A percentile compares a stretch with the other conserved stretches of the same genome.
These are phyloP conservation scores for Mycena belliarum DNA, from an alignment of 768 basidiomycete genomes.

Conservation along the genomic window DNA sequence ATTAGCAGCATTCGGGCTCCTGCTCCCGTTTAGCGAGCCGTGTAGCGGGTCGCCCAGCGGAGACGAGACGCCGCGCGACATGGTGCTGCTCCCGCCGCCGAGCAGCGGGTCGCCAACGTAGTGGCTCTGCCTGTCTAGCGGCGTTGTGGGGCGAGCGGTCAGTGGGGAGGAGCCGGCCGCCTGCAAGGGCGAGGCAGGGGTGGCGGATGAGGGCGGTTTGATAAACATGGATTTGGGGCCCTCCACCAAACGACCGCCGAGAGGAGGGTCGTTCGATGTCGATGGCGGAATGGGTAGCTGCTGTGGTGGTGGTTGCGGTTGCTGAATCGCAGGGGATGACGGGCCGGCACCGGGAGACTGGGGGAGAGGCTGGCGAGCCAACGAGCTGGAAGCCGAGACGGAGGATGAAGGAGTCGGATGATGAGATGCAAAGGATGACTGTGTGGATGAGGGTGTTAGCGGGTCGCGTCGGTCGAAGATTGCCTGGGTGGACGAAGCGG, in stretches of 20 bases:
- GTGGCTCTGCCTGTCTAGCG: conserved; percentile 12
- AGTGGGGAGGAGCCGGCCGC: conserved; percentile 38
- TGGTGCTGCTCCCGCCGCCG: conserved; percentile 23
- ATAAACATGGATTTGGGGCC: conserved; percentile 84
- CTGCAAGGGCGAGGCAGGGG: conserved; percentile 34
- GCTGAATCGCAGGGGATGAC: conserved; percentile 41
- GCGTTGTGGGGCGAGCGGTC: conserved; percentile 25
- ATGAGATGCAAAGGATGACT: conserved; percentile 15
- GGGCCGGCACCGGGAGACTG: conserved; percentile 60
- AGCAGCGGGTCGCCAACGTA: conserved; percentile 38
- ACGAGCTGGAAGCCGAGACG: conserved; percentile 1
- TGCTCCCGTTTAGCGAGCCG: conserved; percentile 10
- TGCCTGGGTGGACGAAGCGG: conserved; percentile 19
- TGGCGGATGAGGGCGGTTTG: conserved; percentile 45
- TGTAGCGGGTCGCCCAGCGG: conserved; percentile 28
- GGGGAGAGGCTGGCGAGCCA: conserved; percentile 21
- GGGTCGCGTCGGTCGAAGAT: conserved; percentile 17
- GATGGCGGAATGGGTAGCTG: conserved; percentile 26
- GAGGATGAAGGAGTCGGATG: conserved; percentile 13
- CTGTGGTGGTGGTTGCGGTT: conserved; percentile 31
- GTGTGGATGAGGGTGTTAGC: conserved; percentile 16
- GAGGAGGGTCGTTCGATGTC: conserved; percentile 46
- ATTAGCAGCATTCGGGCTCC: conserved; percentile 9
- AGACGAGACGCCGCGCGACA: conserved; percentile 26
- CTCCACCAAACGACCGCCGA: conserved; percentile 68